phyloP scores from a whole-genome alignment of 306 rosid genomes.

The Rosa chinensis region DNA sequence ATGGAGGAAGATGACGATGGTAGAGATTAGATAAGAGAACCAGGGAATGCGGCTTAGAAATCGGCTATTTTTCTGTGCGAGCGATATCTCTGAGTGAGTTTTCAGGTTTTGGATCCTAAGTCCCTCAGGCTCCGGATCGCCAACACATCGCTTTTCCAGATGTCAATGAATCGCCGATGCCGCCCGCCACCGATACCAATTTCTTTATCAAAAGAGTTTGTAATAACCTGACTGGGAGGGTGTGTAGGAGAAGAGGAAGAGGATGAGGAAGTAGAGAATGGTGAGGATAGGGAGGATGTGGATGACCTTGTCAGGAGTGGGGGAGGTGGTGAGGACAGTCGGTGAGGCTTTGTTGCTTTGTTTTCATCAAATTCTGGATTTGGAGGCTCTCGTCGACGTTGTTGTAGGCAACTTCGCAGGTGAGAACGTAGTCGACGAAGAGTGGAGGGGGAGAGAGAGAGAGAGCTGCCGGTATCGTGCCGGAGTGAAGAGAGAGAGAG shows the following conservation, averaged over 20 bases:
- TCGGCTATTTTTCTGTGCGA: constrained; percentile 74
- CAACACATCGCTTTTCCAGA: constrained; percentile 47
- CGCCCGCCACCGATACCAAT: too few species aligned
- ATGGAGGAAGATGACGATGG: not conserved
- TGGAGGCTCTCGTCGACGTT: too few species aligned
- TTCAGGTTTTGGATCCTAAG: constrained; percentile 52
- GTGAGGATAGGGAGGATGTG: constrained; percentile 94
- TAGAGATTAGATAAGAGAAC: not conserved
- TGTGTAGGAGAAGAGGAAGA: constrained; percentile 81
- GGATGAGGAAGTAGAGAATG: constrained; percentile 78
- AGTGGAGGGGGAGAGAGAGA: too few species aligned
- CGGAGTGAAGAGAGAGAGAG: too few species aligned
- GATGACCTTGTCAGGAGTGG: constrained; percentile 56
- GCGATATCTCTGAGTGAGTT: constrained; percentile 40
- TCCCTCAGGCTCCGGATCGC: constrained; percentile 60
- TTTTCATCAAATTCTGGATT: constrained; percentile 19
- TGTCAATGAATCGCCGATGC: constrained; percentile 33
- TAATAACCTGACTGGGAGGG: constrained; percentile 80
- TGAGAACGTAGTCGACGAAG: too few species aligned
- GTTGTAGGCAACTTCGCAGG: too few species aligned
- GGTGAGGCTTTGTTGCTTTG: constrained; percentile 57
- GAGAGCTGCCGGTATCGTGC: too few species aligned
- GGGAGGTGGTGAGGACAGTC: constrained; percentile 56
- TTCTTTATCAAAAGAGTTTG: constrained; percentile 36
- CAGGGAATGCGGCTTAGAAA: constrained; percentile 42